Base-by-base conservation (phyloP, 176 grass and related monocot species). In the Guadua angustifolia region DNA sequence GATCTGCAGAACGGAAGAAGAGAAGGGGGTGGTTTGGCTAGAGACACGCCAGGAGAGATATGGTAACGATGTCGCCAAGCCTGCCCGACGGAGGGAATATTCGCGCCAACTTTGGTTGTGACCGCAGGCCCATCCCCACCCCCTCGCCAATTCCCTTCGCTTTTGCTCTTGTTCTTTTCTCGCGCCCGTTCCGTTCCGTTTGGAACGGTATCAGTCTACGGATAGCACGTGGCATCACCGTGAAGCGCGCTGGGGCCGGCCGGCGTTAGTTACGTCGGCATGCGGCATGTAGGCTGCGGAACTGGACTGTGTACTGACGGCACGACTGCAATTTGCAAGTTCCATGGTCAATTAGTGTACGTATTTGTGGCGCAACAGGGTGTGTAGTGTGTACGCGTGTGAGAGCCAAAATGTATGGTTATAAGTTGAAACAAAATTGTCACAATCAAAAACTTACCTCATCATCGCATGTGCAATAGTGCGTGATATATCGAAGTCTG, bases 51-150 rank as follows among this genome's bases (percentile, higher is more conserved):
- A n/a, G 71, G 32, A 5, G 60, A 58, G 38, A 7, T 39, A 57
- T 50, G 85, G 14, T 71, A 60, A 50, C 58, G 69, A n/a, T n/a
- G n/a, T n/a, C n/a, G n/a, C n/a, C n/a, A n/a, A 60, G 33, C 6
- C 44, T 50, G 53, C 75, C 12, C 56, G 45, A 7, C 55, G 14
- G 0, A 5, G 58, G 19, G 79, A 90, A 90, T 86, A 86, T 90
- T 90, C 59, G 84, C 50, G 66, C 58, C 88, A 86, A 83, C 79
- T 83, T 83, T 79, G 83, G 83, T 36, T 19, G 83, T 12, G 38
- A 86, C 78, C 88, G 83, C 88, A 83, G 82, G 29, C 29, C 29
- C 29, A 29, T 29, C 83, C 78, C 88, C 83, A 38, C 82, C 63
- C 21, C 50, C 7, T 43, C 42, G 8, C 42, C 50, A 57, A 43